These are phyloP conservation scores for Geosmithia flava DNA, from an alignment of 2,329 filamentous ascomycete species.

Conservation along the genomic window DNA sequence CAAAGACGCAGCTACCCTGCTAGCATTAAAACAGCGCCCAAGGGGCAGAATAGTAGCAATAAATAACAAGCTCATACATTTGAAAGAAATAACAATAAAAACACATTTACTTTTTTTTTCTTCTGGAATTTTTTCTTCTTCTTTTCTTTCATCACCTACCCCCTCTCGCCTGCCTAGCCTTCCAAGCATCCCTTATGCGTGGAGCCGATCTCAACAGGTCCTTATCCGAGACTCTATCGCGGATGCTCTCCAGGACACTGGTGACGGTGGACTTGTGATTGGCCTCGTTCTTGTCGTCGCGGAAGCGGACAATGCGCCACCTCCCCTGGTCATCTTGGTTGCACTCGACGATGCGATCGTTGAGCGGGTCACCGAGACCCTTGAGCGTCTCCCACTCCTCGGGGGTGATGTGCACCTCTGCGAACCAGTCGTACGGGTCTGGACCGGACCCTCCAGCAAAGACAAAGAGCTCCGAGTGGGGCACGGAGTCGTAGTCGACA, in stretches of 20 bases:
- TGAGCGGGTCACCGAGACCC: constrained; percentile 57
- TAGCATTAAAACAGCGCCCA: too few species aligned
- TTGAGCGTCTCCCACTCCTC: constrained; percentile 81
- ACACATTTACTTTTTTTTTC: too few species aligned
- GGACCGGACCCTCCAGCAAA: constrained; percentile 44
- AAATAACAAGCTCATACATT: too few species aligned
- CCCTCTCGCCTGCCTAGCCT: constrained; percentile 20
- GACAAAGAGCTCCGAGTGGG: constrained; percentile 60
- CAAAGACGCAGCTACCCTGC: too few species aligned
- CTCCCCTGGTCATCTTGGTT: constrained; percentile 60
- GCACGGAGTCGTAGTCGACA: constrained; percentile 69
- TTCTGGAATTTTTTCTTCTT: too few species aligned
- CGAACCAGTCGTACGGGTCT: constrained; percentile 51
- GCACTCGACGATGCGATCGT: constrained; percentile 84
- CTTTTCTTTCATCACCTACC: neutral
- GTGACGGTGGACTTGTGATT: constrained; percentile 79
- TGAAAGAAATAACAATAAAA: too few species aligned
- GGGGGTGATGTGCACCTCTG: constrained; percentile 54
- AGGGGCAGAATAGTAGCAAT: too few species aligned
- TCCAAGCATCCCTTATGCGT: constrained; percentile 71
- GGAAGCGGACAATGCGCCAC: constrained; percentile 82
- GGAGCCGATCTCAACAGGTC: constrained; percentile 62
- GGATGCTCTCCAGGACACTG: constrained; percentile 82
- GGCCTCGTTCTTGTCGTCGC: constrained; percentile 84
- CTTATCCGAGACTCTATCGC: constrained; percentile 69